These are phyloP conservation scores for Ploettnerulaceae sp. DNA, from an alignment of 2,329 filamentous ascomycete genomes.

Conservation along the genomic window DNA sequence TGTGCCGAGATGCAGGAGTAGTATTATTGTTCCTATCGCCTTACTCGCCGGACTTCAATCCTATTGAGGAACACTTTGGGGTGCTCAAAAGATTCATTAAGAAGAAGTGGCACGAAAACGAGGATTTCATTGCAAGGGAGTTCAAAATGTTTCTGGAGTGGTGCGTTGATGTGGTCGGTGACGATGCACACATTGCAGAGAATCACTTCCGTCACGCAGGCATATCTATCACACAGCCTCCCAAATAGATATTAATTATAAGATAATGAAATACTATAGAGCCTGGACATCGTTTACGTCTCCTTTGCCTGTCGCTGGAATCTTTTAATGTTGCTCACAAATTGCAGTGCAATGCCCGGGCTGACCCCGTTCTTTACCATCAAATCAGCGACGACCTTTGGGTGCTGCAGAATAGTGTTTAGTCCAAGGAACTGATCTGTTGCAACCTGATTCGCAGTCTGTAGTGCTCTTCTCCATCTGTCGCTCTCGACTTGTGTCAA, in stretches of 20 bases:
- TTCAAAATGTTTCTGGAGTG: conserved; percentile 28
- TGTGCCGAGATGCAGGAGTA: conserved; percentile 28
- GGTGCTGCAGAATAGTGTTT: conserved; percentile 12
- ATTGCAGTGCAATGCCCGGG: conserved; percentile 17
- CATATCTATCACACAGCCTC: conserved; percentile 18
- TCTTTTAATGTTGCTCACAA: conserved; percentile 18
- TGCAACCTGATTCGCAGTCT: conserved; percentile 18
- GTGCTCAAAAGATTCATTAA: conserved; percentile 27
- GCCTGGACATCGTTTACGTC: conserved; percentile 10
- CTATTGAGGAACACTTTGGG: conserved; percentile 28
- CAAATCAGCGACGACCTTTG: conserved; percentile 13
- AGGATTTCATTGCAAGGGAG: conserved; percentile 15
- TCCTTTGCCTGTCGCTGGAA: conserved; percentile 6
- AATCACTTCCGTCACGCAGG: conserved; percentile 24
- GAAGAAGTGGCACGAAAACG: conserved; percentile 21
- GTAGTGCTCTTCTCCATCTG: conserved; percentile 13
- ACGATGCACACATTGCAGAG: conserved; percentile 20
- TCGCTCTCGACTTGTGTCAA: conserved; percentile 18
- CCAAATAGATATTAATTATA: not conserved
- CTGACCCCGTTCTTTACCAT: conserved; percentile 19
- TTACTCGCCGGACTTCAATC: conserved; percentile 28
- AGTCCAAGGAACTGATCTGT: conserved; percentile 18
- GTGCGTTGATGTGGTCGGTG: conserved; percentile 26
- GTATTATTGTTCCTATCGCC: conserved; percentile 22
- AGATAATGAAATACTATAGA: conserved; percentile 1